These are phyloP conservation scores for Arthroderma sp. DNA, from an alignment of 2,329 filamentous ascomycete genomes.

Conservation along the genomic window DNA sequence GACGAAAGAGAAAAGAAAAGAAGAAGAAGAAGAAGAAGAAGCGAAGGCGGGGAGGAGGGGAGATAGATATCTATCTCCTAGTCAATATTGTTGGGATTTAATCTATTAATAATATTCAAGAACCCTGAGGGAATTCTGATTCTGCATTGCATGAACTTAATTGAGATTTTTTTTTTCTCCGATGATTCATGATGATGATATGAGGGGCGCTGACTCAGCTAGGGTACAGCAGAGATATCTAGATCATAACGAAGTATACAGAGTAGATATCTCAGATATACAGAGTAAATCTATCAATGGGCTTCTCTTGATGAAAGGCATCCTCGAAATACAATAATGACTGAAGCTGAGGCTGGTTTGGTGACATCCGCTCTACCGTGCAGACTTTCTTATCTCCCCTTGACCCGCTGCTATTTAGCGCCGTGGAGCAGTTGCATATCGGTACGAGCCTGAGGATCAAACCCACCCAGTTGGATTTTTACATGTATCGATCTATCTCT, in stretches of 20 bases:
- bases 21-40: constrained; percentile 3
- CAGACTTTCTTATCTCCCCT: no score
- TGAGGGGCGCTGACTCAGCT: neutral
- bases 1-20: constrained; percentile 1
- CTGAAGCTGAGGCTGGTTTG: no score
- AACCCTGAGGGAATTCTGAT: neutral
- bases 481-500: neutral
- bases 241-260: no score
- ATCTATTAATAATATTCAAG: neutral
- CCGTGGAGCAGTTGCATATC: no score
- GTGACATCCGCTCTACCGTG: no score
- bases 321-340: no score
- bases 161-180: neutral
- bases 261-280: no score
- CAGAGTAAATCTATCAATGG: no score
- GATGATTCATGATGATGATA: neutral
- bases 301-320: no score
- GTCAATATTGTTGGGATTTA: neutral
- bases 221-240: no score
- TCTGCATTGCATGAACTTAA: neutral
- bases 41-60: neutral
- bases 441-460: no score
- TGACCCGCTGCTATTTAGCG: no score
- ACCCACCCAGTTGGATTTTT: neutral
- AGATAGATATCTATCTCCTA: neutral